Evolutionary conservation across 2,329 filamentous ascomycete species (phyloP).

Genomic region (Cladosporium sp.): DNA sequence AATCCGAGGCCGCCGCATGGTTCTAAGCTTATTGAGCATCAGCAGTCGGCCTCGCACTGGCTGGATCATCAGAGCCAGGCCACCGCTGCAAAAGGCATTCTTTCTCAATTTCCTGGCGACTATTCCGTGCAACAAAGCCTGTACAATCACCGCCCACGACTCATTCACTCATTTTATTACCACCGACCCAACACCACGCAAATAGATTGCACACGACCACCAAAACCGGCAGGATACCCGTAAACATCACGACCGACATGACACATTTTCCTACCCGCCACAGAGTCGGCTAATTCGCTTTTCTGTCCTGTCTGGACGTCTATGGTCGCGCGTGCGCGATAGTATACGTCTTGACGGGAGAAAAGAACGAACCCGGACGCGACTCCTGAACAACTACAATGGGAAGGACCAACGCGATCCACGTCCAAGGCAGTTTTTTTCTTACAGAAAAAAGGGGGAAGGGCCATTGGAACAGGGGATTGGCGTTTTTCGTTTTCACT

Average conservation of each 20-base stretch:
- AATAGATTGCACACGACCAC: conserved; percentile 16
- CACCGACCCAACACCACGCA: conserved; percentile 15
- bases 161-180: conserved; percentile 13
- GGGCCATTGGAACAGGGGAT: conserved; percentile 2
- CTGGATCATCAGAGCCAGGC: conserved; percentile 1
- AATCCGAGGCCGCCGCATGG: conserved; percentile 9
- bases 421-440: conserved; percentile 1
- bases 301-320: background rate
- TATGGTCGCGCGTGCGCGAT: conserved; percentile 19
- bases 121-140: conserved; percentile 6
- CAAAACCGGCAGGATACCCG: conserved; percentile 13
- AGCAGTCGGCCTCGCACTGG: conserved; percentile 1
- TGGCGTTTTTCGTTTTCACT: conserved; percentile 1
- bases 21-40: conserved; percentile 5
- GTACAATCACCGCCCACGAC: conserved; percentile 19
- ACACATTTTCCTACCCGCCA: conserved; percentile 9
- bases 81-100: background rate
- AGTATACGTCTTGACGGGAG: background rate
- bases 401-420: conserved; percentile 1
- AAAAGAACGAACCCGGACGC: background rate
- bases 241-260: conserved; percentile 13
- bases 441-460: background rate
- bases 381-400: conserved; percentile 2
- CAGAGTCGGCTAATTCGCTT: background rate
- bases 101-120: background rate